A percentile compares a stretch with the other conserved stretches of the same genome.
phyloP scores from a whole-genome alignment of 2,329 filamentous ascomycete genomes.

The Penicillium sp. region DNA sequence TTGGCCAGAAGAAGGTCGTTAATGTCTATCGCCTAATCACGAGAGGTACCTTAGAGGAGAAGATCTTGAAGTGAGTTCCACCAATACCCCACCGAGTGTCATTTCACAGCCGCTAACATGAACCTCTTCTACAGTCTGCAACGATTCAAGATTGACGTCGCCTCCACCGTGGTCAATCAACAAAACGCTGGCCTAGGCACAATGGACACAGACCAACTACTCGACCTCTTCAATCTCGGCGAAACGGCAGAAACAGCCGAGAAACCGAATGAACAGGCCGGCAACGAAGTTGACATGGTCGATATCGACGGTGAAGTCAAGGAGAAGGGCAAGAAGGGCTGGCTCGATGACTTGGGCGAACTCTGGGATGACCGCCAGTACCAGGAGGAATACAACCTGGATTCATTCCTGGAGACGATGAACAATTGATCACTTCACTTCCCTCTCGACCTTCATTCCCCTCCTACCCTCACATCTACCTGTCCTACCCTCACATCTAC shows the following conservation, averaged over 20 bases:
- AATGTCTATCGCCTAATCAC: constrained; percentile 98
- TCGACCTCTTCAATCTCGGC: constrained; percentile 90
- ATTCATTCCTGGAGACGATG: constrained; percentile 94
- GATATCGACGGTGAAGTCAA: constrained; percentile 88
- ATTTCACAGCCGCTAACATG: constrained; percentile 17
- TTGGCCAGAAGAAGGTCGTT: constrained; percentile 99
- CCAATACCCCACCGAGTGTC: constrained; percentile 9
- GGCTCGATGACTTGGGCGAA: constrained; percentile 90
- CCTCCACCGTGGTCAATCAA: constrained; percentile 96
- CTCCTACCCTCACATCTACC: background rate
- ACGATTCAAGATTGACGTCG: constrained; percentile 99
- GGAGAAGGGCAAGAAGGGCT: constrained; percentile 94
- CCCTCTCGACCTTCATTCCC: background rate
- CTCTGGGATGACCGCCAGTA: constrained; percentile 98
- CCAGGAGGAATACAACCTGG: constrained; percentile 94
- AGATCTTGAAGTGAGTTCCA: constrained; percentile 71
- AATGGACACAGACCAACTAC: constrained; percentile 98
- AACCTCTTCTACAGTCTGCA: constrained; percentile 61
- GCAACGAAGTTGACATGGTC: constrained; percentile 68
- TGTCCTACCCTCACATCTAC: background rate
- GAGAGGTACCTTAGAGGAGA: constrained; percentile 92
- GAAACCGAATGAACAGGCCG: constrained; percentile 58
- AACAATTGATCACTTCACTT: constrained; percentile 46
- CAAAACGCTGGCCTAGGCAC: constrained; percentile 91
- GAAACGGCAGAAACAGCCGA: constrained; percentile 57